Percentiles rank a stretch among this genome's conserved stretches.
These are phyloP conservation scores for Boletus barrowsii DNA, from an alignment of 768 basidiomycete species.

Conservation along the genomic window DNA sequence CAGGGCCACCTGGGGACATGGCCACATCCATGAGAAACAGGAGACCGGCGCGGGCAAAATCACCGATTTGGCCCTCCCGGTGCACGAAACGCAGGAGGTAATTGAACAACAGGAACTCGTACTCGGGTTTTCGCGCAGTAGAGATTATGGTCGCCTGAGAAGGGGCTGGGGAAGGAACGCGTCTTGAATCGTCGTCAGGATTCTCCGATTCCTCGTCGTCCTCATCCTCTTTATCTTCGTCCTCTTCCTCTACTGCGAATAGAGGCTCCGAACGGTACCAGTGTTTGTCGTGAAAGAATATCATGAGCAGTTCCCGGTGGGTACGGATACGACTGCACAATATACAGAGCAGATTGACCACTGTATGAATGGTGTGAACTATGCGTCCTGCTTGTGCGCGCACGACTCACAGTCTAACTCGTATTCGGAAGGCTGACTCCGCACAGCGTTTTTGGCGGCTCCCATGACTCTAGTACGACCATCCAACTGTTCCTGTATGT, in stretches of 20 bases:
- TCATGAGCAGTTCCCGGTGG: conserved; percentile 86
- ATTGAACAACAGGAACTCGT: conserved; percentile 94
- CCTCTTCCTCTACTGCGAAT: conserved; percentile 73
- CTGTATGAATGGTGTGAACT: conserved; percentile 37
- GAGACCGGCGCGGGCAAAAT: conserved; percentile 88
- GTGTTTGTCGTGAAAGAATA: conserved; percentile 95
- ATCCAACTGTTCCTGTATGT: conserved; percentile 83
- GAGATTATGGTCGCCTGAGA: conserved; percentile 60
- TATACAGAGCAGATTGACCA: conserved; percentile 90
- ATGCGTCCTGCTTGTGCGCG: neutral
- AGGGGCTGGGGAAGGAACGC: conserved; percentile 54
- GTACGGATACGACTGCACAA: conserved; percentile 90
- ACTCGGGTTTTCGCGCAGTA: conserved; percentile 70
- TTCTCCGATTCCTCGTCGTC: conserved; percentile 28
- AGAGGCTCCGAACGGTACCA: conserved; percentile 78
- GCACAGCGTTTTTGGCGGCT: conserved; percentile 69
- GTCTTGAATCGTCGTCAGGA: conserved; percentile 12
- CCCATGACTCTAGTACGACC: conserved; percentile 76
- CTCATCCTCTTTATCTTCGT: conserved; percentile 57
- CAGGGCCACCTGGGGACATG: conserved; percentile 71
- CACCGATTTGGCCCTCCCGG: conserved; percentile 89
- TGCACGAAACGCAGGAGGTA: conserved; percentile 94
- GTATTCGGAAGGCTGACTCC: conserved; percentile 79
- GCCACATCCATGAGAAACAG: conserved; percentile 96
- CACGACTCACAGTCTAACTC: conserved; percentile 77